Evolutionary conservation across 1,284 basidiomycete genomes (phyloP).

Genomic region (Malassezia sp.): DNA sequence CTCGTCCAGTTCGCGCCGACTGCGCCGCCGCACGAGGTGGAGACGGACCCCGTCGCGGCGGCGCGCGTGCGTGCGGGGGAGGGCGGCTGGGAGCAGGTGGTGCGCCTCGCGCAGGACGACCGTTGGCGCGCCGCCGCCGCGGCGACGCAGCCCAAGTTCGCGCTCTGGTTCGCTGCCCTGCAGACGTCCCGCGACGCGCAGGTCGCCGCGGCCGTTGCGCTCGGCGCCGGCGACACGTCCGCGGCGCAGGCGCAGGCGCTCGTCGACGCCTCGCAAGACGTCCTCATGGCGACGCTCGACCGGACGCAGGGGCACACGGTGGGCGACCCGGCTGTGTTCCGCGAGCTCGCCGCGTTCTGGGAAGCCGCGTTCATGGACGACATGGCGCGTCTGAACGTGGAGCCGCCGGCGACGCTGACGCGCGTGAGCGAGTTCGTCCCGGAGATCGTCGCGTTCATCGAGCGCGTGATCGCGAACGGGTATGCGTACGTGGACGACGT

Average conservation of each 20-base stretch:
- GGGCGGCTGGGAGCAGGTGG: constrained; percentile 37
- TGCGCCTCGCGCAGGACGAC: constrained; percentile 22
- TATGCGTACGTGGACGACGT: constrained; percentile 60
- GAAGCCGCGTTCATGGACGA: constrained; percentile 82
- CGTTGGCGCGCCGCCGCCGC: constrained; percentile 27
- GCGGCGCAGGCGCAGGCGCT: constrained; percentile 20
- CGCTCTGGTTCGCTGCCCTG: constrained; percentile 38
- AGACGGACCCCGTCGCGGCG: constrained; percentile 19
- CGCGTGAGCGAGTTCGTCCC: constrained; percentile 95
- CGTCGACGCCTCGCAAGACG: constrained; percentile 36
- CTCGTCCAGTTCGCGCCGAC: constrained; percentile 34
- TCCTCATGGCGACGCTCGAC: constrained; percentile 31
- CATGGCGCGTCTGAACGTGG: constrained; percentile 76
- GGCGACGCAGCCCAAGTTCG: constrained; percentile 38
- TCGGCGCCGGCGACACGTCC: constrained; percentile 23
- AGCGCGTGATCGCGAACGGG: constrained; percentile 74
- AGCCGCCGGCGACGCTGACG: constrained; percentile 78
- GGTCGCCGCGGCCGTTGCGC: constrained; percentile 34
- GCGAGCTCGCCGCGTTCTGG: constrained; percentile 75
- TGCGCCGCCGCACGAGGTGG: constrained; percentile 29
- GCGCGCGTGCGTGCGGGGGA: constrained; percentile 30
- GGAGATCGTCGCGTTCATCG: constrained; percentile 80
- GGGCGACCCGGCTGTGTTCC: constrained; percentile 75
- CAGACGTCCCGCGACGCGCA: constrained; percentile 35
- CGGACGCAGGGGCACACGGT: constrained; percentile 57